These are phyloP conservation scores for Moesziomyces parantarcticus DNA, from an alignment of 1,284 basidiomycete species.

Conservation along the genomic window DNA sequence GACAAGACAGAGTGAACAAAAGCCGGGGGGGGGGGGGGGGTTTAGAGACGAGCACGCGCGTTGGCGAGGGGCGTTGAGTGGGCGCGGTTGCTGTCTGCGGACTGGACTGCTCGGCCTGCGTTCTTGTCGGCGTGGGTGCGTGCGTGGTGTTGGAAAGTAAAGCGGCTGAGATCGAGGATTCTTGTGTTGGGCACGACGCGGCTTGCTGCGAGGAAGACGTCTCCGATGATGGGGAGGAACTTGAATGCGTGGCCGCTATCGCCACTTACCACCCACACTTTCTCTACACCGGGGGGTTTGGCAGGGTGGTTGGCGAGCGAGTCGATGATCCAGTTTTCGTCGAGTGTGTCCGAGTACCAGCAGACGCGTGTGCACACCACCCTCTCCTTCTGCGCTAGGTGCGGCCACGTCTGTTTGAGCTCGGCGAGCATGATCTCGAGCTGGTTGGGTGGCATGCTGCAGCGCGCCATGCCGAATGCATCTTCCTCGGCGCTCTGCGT, in stretches of 20 bases:
- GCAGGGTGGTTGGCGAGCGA: conserved; percentile 67
- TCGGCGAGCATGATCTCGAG: conserved; percentile 72
- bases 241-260: conserved; percentile 70
- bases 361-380: conserved; percentile 80
- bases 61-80: neutral
- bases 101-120: conserved; percentile 1
- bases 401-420: conserved; percentile 77
- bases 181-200: conserved; percentile 11
- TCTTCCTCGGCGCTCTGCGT: conserved; percentile 8
- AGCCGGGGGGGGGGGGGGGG: too few relatives aligned
- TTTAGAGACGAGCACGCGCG: too few relatives aligned
- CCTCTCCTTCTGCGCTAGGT: conserved; percentile 68
- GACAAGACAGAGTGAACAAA: too few relatives aligned
- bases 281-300: conserved; percentile 22
- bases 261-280: conserved; percentile 70
- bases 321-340: conserved; percentile 71
- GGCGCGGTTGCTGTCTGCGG: conserved; percentile 33
- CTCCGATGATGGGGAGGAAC: conserved; percentile 86
- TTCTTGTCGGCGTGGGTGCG: conserved; percentile 5
- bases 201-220: conserved; percentile 75
- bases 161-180: conserved; percentile 17
- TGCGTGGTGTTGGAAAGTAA: conserved; percentile 45
- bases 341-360: conserved; percentile 75
- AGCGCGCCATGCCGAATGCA: conserved; percentile 11
- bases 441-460: conserved; percentile 73